Evolutionary conservation across 225 moss, liverwort and hornwort species (phyloP).

Genomic region (Asterella californica): DNA sequence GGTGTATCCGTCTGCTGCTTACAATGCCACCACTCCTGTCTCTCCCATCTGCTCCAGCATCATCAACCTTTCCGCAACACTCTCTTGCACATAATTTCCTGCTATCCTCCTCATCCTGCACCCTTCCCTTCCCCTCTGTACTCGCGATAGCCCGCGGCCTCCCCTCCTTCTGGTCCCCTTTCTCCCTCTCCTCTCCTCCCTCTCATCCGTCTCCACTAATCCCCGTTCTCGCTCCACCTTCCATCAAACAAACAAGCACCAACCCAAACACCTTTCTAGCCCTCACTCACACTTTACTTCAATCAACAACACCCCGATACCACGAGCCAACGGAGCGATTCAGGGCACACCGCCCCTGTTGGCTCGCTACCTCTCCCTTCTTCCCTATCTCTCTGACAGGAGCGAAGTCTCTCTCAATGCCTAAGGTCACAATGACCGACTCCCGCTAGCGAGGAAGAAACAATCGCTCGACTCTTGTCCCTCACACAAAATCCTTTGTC

Average conservation of each 20-base stretch:
- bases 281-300: constrained; percentile 8
- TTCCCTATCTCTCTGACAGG: not conserved
- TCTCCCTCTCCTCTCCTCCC: constrained; percentile 21
- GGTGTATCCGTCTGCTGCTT: constrained; percentile 12
- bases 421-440: not conserved
- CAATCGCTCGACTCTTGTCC: not conserved
- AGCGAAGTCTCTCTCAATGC: not conserved
- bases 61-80: constrained; percentile 6
- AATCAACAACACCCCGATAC: constrained; percentile 4
- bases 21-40: constrained; percentile 32
- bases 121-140: constrained; percentile 27
- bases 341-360: constrained; percentile 2
- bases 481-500: not conserved
- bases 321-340: constrained; percentile 27
- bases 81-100: constrained; percentile 16
- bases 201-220: constrained; percentile 39
- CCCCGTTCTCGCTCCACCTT: constrained; percentile 27
- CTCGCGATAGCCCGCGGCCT: constrained; percentile 16
- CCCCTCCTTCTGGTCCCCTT: constrained; percentile 18
- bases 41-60: not conserved
- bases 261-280: not conserved
- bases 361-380: constrained; percentile 5
- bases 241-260: constrained; percentile 29
- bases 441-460: constrained; percentile 4
- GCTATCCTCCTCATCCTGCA: constrained; percentile 25